Percentiles rank a stretch among this genome's conserved stretches.
These are phyloP conservation scores for Abelmoschus esculentus DNA, from an alignment of 345 rosid genomes.

Conservation along the genomic window DNA sequence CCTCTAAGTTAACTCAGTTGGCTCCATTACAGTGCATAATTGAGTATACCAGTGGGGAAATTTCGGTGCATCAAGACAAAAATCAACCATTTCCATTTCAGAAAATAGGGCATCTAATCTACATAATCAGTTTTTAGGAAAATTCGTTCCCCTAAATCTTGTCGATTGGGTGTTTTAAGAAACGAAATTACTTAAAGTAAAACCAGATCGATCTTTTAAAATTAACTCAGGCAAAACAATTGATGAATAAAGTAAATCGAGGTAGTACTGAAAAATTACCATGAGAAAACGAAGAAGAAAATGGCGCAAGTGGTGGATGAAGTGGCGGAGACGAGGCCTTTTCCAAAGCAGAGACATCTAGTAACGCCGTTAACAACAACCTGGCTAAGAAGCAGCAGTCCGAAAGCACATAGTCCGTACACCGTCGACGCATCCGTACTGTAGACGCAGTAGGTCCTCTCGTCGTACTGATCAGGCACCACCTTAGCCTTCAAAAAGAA, in stretches of 20 bases:
- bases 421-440: slow-evolving; percentile 70
- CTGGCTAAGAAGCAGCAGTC: slow-evolving; percentile 66
- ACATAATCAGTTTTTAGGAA: background rate
- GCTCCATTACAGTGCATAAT: background rate
- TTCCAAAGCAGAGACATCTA: slow-evolving; percentile 81
- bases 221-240: background rate
- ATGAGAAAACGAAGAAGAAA: slow-evolving; percentile 77
- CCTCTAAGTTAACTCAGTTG: no score
- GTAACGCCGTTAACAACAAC: slow-evolving; percentile 63
- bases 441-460: slow-evolving; percentile 60
- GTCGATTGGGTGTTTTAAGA: background rate
- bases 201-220: background rate
- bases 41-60: background rate
- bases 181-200: no score
- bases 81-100: background rate
- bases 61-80: background rate
- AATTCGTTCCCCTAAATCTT: background rate
- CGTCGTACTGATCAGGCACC: slow-evolving; percentile 73
- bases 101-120: background rate
- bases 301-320: slow-evolving; percentile 52
- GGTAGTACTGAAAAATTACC: slow-evolving; percentile 33
- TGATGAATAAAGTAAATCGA: background rate
- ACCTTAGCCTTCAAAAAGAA: slow-evolving; percentile 41
- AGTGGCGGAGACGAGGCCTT: slow-evolving; percentile 60
- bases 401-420: slow-evolving; percentile 80